Base-by-base conservation (phyloP, 2,329 filamentous ascomycete genomes). In the Phialophora verrucosa region DNA sequence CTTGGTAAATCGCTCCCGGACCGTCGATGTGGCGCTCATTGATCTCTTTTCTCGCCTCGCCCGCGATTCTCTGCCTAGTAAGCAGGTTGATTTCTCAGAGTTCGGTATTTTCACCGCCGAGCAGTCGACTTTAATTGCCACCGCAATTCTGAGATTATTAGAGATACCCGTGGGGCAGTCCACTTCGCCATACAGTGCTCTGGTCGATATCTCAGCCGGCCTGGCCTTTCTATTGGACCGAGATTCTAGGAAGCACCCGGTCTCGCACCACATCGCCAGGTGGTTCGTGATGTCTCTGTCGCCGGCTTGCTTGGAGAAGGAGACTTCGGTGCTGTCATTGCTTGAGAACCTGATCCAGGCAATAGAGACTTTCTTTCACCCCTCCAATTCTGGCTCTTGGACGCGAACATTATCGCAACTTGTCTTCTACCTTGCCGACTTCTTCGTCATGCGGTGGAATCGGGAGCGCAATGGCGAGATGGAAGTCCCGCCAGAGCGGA, bases 391-490 rank as follows among this genome's bases (percentile, higher is more conserved):
- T 60, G 95, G 95, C 14, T 83, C 83, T 14, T 99, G 95, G 95
- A 96, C 94, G 1, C 92, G 88, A 73, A 91, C 94, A 70, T 82
- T 99, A 51, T 90, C 93, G 2, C 94, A 98, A 78, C 84, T 99
- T 62, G 91, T 95, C 4, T 93, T 93, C 76, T 97, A 96, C 78
- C 83, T 99, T 5, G 90, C 93, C 2, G 95, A 99, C 76, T 93
- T 96, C 74, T 99, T 99, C 77, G 92, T 99, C 51, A 95, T 96
- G 80, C 89, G 95, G 60, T 99, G 93, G 93, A 98, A 99, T 76
- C 88, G 94, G 60, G 95, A 99, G 79, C 90, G 91, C 76, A 96
- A 88, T 74, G 93, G 92, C 31, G 96, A 99, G 80, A 90, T 97
- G 80, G 91, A 96, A 53, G 87, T 94, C 1, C 93, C 94, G 0